Conservation (phyloP, 2,329 filamentous ascomycete genomes). For the Penicillium frequentans region DNA sequence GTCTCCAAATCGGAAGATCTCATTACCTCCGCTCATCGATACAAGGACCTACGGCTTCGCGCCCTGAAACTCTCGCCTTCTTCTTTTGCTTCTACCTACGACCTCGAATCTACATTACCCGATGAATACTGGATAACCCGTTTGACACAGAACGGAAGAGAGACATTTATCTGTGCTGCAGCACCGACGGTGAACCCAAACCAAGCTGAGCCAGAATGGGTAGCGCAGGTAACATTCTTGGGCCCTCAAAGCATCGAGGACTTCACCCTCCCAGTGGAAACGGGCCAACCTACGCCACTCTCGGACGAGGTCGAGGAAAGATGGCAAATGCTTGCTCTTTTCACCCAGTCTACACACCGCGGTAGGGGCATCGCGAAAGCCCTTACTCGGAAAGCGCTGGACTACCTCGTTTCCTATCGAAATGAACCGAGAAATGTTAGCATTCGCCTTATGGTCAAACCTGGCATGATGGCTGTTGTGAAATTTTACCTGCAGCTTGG, state of each 20-base stretch:
- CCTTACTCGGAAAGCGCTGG: constrained; percentile 26
- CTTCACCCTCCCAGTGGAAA: constrained; percentile 25
- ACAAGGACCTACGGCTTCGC: constrained; percentile 24
- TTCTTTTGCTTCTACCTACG: constrained; percentile 34
- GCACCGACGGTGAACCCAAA: not conserved
- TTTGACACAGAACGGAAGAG: constrained; percentile 17
- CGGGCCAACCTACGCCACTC: constrained; percentile 20
- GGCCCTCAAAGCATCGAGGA: constrained; percentile 24
- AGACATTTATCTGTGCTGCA: constrained; percentile 33
- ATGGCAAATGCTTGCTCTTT: constrained; percentile 33
- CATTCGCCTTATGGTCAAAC: constrained; percentile 33
- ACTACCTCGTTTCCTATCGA: constrained; percentile 17
- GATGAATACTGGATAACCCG: constrained; percentile 27
- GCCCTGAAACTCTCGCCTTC: constrained; percentile 26
- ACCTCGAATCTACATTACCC: constrained; percentile 26
- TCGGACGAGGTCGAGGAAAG: constrained; percentile 26
- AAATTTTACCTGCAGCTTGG: constrained; percentile 30
- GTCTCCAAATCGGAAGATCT: constrained; percentile 9
- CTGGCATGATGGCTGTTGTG: constrained; percentile 24
- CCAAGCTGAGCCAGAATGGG: constrained; percentile 23
- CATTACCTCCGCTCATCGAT: constrained; percentile 8
- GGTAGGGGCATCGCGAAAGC: constrained; percentile 29
- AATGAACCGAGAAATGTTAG: constrained; percentile 10
- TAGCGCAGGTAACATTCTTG: constrained; percentile 32
- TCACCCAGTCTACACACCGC: constrained; percentile 32